Evolutionary conservation across 495 filamentous ascomycete genomes (phyloP), one percentile per base, ranked within the genome.

Genomic region (Tuber microsphaerosporum): DNA sequence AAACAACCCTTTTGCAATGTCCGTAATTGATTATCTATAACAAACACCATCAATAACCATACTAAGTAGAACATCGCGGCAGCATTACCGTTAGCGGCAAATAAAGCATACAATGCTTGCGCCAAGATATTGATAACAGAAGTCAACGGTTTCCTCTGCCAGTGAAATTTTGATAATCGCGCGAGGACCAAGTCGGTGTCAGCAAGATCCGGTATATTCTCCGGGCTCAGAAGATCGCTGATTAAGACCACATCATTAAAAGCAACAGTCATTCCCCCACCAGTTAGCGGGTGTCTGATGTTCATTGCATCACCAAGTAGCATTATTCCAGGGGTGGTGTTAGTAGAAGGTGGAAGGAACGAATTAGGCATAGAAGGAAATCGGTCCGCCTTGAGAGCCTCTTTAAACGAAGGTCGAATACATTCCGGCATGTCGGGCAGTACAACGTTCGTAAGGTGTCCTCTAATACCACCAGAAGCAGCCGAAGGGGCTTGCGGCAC

Each of bases 71-170:
- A 19, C 31, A 45, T 44, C n/a, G 65, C 17, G 42, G 20, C 19
- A 31, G 37, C 34, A 39, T 17, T 84, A 90, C 89, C 88, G 82
- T 94, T 86, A 61, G 96, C 95, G 19, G 96, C 92, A 84, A 99
- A 99, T 1, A 98, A 88, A 39, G 86, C 84, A 84, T 99, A 98
- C 2, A 99, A 88, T 0, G 95, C 94, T 85, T 94, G 91, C 0
- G 96, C 94, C 1, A 99, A 90, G 75, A 97, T 97, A 84, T 99
- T 99, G 87, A 99, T 94, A 73, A 97, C 93, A 46, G 89, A 89
- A 0, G 93, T 92, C 19, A 93, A 86, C 12, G 71, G 56, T 85
- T 99, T 99, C 72, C 95, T 88, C 75, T 87, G 84, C 93, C 93
- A 97, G 86, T 98, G 93, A 85, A 98, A 97, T 17, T 83, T 83